Percentiles rank a stretch among this genome's conserved stretches.
These are phyloP conservation scores for Onygenales sp. DNA, from an alignment of 2,329 filamentous ascomycete genomes.

Conservation along the genomic window DNA sequence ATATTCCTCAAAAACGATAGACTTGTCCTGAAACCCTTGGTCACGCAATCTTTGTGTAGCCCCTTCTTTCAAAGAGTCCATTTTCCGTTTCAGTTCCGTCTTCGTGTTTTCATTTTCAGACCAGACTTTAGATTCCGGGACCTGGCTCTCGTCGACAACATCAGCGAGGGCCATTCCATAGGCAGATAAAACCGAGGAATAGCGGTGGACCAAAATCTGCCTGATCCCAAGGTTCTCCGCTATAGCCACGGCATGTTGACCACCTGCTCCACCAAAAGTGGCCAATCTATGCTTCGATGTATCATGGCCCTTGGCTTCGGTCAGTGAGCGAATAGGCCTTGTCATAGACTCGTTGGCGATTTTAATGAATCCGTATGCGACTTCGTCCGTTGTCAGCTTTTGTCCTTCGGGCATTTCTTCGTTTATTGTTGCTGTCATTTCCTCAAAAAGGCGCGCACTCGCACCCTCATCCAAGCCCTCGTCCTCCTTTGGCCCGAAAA, in stretches of 20 bases:
- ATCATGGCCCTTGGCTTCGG: constrained; percentile 81
- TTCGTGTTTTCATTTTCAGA: constrained; percentile 49
- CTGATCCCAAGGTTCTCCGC: constrained; percentile 70
- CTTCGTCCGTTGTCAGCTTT: constrained; percentile 65
- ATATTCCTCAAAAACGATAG: constrained; percentile 82
- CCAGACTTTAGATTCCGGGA: constrained; percentile 49
- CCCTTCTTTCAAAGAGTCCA: constrained; percentile 69
- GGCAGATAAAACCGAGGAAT: constrained; percentile 80
- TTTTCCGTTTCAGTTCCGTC: constrained; percentile 58
- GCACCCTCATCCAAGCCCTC: constrained; percentile 64
- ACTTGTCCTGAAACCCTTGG: constrained; percentile 67
- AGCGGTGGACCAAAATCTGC: constrained; percentile 74
- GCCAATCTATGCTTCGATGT: constrained; percentile 76
- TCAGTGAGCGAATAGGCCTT: constrained; percentile 75
- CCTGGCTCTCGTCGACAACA: constrained; percentile 78
- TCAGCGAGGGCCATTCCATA: constrained; percentile 89
- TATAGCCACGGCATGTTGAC: constrained; percentile 87
- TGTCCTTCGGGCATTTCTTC: constrained; percentile 53
- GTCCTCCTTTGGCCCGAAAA: constrained; percentile 78
- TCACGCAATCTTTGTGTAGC: constrained; percentile 57
- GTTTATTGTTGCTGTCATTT: constrained; percentile 69
- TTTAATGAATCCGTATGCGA: constrained; percentile 80
- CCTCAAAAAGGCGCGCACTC: constrained; percentile 60
- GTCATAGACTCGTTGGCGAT: constrained; percentile 91
- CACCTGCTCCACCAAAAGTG: constrained; percentile 81